Conservation (phyloP, 352 stramenopile species). For the Hyaloperonospora arabidopsidis region DNA sequence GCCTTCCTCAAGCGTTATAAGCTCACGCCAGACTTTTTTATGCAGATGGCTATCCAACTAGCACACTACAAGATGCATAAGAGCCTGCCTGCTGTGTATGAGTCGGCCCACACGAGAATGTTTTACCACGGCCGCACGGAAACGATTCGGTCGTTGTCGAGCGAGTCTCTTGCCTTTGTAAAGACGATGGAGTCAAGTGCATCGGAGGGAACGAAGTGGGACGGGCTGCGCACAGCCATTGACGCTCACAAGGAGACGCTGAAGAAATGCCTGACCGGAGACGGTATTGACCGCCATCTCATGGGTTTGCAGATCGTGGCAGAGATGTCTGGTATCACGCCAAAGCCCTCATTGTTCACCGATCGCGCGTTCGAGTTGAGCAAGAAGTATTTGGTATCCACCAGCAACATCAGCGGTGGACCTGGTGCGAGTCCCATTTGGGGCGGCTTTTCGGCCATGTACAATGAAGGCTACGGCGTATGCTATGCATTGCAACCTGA, state of each 20-base stretch:
- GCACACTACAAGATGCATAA: slow-evolving; percentile 94
- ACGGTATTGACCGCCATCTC: slow-evolving; percentile 93
- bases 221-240: slow-evolving; percentile 86
- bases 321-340: slow-evolving; percentile 84
- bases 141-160: slow-evolving; percentile 84
- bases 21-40: slow-evolving; percentile 94
- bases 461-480: slow-evolving; percentile 91
- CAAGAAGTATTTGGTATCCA: slow-evolving; percentile 94
- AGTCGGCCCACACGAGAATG: slow-evolving; percentile 94
- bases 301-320: slow-evolving; percentile 93
- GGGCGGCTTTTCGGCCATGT: slow-evolving; percentile 94
- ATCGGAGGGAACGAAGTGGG: slow-evolving; percentile 63
- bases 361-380: slow-evolving; percentile 89
- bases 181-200: slow-evolving; percentile 82
- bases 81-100: slow-evolving; percentile 91
- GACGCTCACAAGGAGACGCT: slow-evolving; percentile 88
- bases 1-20: slow-evolving; percentile 91
- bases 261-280: slow-evolving; percentile 67
- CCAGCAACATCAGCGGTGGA: slow-evolving; percentile 91
- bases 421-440: slow-evolving; percentile 92
- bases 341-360: slow-evolving; percentile 87
- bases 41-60: slow-evolving; percentile 96
- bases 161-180: slow-evolving; percentile 86
- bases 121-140: slow-evolving; percentile 96
- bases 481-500: slow-evolving; percentile 93